Conservation (phyloP, 2,329 filamentous ascomycete genomes). For the Cladophialophora psammophila region DNA sequence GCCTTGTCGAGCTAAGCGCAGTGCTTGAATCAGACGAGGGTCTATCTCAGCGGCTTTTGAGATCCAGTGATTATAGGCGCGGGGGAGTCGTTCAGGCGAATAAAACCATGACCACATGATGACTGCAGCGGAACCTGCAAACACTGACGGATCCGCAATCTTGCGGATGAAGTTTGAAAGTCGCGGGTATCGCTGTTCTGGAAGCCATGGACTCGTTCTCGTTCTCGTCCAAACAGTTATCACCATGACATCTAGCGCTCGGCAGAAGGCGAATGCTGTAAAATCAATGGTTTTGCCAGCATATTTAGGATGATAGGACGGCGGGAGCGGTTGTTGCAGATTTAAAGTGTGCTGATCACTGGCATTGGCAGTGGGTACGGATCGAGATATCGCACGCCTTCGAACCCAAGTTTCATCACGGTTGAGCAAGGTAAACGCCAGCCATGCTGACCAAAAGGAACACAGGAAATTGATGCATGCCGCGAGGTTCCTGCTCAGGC, state of each 20-base stretch:
- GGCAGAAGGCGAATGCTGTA: constrained; percentile 76
- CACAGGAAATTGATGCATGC: constrained; percentile 49
- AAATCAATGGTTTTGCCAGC: constrained; percentile 82
- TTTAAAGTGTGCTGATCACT: constrained; percentile 28
- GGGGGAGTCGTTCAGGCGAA: constrained; percentile 71
- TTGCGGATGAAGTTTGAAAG: constrained; percentile 52
- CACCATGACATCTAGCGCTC: constrained; percentile 75
- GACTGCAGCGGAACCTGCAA: constrained; percentile 73
- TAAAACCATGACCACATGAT: constrained; percentile 95
- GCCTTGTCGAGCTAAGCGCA: constrained; percentile 70
- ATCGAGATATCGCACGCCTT: constrained; percentile 33
- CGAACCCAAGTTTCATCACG: constrained; percentile 37
- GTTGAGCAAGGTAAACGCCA: constrained; percentile 60
- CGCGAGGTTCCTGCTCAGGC: constrained; percentile 1
- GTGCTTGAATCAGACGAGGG: constrained; percentile 73
- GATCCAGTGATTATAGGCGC: constrained; percentile 82
- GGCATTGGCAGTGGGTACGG: constrained; percentile 23
- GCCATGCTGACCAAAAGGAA: constrained; percentile 58
- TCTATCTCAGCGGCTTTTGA: constrained; percentile 78
- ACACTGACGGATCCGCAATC: constrained; percentile 72
- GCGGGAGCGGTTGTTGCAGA: constrained; percentile 32
- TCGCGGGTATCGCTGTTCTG: constrained; percentile 39
- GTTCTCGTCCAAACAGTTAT: constrained; percentile 69
- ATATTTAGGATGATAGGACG: constrained; percentile 45
- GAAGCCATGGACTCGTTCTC: constrained; percentile 42